Evolutionary conservation across 257 asterid genomes (phyloP).

Genomic region (Plantago ovata): DNA sequence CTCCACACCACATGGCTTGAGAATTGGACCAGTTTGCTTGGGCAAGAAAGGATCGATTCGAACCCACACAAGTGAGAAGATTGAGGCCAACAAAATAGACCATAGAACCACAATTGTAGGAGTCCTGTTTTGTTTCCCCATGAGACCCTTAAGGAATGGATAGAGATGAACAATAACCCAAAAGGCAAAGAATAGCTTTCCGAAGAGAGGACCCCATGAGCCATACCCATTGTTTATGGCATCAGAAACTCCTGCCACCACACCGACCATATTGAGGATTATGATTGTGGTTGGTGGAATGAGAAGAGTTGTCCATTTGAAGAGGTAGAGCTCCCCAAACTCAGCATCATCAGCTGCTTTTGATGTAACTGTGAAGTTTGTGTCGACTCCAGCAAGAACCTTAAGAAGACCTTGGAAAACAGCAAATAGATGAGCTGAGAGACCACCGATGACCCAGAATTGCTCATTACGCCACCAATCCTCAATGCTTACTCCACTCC

Average conservation of each 20-base stretch:
- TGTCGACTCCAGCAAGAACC: slow-evolving; percentile 79
- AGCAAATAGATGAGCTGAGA: slow-evolving; percentile 79
- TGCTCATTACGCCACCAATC: slow-evolving; percentile 93
- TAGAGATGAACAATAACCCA: slow-evolving; percentile 90
- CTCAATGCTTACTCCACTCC: slow-evolving; percentile 88
- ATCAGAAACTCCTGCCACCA: slow-evolving; percentile 77
- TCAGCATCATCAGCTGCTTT: slow-evolving; percentile 68
- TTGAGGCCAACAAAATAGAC: slow-evolving; percentile 78
- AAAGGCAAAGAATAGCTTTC: slow-evolving; percentile 78
- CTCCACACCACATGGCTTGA: slow-evolving; percentile 81
- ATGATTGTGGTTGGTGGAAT: slow-evolving; percentile 81
- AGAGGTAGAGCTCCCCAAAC: slow-evolving; percentile 83
- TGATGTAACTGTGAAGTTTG: slow-evolving; percentile 74
- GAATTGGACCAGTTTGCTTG: slow-evolving; percentile 78
- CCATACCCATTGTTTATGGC: slow-evolving; percentile 79
- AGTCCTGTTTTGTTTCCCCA: slow-evolving; percentile 83
- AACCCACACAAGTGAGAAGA: slow-evolving; percentile 86
- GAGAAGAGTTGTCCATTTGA: slow-evolving; percentile 87
- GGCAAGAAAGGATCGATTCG: slow-evolving; percentile 88
- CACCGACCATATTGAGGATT: slow-evolving; percentile 75
- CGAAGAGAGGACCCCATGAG: slow-evolving; percentile 80
- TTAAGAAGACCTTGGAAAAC: slow-evolving; percentile 89
- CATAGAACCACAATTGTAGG: slow-evolving; percentile 86
- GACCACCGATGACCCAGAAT: slow-evolving; percentile 88
- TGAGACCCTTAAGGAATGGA: slow-evolving; percentile 83